A percentile compares a stretch with the other conserved stretches of the same genome.
phyloP scores from a whole-genome alignment of 495 filamentous ascomycete genomes.

The Hypoxylon trugodes region DNA sequence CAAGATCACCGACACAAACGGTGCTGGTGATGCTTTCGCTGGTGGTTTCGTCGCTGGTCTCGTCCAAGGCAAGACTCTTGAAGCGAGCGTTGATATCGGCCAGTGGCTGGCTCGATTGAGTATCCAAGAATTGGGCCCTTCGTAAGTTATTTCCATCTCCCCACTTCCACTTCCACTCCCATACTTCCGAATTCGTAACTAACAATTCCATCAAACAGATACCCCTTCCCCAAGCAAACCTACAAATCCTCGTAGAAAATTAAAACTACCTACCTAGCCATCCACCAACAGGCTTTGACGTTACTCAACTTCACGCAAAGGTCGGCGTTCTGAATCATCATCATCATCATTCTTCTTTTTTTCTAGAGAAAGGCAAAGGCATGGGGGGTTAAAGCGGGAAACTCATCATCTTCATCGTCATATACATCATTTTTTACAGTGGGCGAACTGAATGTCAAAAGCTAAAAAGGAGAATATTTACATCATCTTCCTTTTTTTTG shows the following conservation, averaged over 20 bases:
- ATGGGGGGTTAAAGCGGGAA: conserved; percentile 1
- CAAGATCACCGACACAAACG: conserved; percentile 93
- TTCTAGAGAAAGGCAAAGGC: conserved; percentile 18
- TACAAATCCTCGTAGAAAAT: conserved; percentile 61
- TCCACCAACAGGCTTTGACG: conserved; percentile 42
- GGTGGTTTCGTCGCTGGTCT: conserved; percentile 92
- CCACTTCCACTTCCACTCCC: not conserved
- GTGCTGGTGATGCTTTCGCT: conserved; percentile 96
- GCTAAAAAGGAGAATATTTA: not conserved
- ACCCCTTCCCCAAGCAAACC: conserved; percentile 83
- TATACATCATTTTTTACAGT: conserved; percentile 2
- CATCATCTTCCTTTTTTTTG: conserved; percentile 13
- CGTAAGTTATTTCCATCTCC: conserved; percentile 67
- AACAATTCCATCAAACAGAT: conserved; percentile 56
- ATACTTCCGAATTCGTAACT: not conserved
- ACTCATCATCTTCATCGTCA: not conserved
- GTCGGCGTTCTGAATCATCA: conserved; percentile 45
- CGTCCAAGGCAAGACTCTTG: conserved; percentile 80
- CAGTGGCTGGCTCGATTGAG: conserved; percentile 93
- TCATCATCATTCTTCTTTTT: too few species aligned
- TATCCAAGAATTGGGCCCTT: conserved; percentile 93
- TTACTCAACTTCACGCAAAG: conserved; percentile 51
- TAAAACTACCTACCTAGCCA: not conserved
- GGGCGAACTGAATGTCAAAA: conserved; percentile 23
- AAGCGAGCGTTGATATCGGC: conserved; percentile 81